Evolutionary conservation across 164 flowering plant genomes (phyloP).

Genomic region (Vitis cinerea): DNA sequence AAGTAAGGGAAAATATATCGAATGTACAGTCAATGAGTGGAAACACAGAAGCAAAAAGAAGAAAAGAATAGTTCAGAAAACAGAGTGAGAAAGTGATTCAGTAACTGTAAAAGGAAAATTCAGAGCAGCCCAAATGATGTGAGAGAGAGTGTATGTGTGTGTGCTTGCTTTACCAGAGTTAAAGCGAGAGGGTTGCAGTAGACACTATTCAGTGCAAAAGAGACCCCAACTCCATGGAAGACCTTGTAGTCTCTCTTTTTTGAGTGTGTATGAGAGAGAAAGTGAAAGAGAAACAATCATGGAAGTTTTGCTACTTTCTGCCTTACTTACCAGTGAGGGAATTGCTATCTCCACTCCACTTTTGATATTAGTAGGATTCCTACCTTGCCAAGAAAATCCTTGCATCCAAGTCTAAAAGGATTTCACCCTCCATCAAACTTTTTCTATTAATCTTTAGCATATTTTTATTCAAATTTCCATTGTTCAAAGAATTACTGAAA

Average conservation of each 20-base stretch:
- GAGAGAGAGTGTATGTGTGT: constrained; percentile 2
- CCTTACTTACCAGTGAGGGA: background rate
- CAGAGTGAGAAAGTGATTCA: constrained; percentile 3
- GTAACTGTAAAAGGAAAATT: background rate
- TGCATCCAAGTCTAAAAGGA: too few relatives aligned
- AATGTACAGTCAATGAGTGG: constrained; percentile 9
- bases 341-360: background rate
- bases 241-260: constrained; percentile 7
- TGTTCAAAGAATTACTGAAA: too few relatives aligned
- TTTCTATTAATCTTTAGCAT: too few relatives aligned
- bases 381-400: too few relatives aligned
- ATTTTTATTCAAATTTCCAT: too few relatives aligned
- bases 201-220: constrained; percentile 5
- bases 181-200: constrained; percentile 3
- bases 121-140: constrained; percentile 13
- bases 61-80: background rate
- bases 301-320: background rate
- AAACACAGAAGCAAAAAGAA: background rate
- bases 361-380: background rate
- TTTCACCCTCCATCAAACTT: too few relatives aligned
- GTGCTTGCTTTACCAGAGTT: constrained; percentile 14
- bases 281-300: background rate
- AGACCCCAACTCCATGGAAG: constrained; percentile 23
- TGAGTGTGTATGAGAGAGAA: constrained; percentile 15
- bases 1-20: background rate